phyloP scores from a whole-genome alignment of 345 rosid genomes.

The Psidium guajava region DNA sequence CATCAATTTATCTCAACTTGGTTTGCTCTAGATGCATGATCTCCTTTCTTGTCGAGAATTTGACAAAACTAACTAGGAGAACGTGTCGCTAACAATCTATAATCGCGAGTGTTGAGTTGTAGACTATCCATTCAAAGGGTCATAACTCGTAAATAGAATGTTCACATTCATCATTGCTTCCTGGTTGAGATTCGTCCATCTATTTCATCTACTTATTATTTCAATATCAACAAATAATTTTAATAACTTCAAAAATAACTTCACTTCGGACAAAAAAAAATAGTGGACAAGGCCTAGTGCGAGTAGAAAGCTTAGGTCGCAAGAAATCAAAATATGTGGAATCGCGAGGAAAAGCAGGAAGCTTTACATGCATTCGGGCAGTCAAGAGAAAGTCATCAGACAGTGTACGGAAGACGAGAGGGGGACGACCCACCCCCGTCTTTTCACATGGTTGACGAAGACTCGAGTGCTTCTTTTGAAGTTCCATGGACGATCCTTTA shows the following conservation, averaged over 20 bases:
- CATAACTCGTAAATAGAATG: neutral
- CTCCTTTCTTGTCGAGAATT: no score
- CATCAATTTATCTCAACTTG: no score
- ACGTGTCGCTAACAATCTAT: no score
- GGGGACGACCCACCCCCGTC: neutral
- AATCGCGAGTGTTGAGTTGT: no score
- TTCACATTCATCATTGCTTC: neutral
- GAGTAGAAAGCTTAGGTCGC: neutral
- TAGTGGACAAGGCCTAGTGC: neutral
- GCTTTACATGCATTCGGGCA: neutral
- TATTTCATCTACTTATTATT: neutral
- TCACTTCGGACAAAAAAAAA: constrained; percentile 1
- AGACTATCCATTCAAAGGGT: neutral
- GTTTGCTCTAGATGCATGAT: no score
- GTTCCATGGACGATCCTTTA: neutral
- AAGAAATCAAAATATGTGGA: neutral
- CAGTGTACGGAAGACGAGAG: neutral
- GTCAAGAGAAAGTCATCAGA: neutral
- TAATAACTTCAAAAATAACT: neutral
- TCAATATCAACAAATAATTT: neutral
- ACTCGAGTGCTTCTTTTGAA: neutral
- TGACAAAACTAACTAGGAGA: no score
- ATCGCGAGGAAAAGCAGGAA: neutral
- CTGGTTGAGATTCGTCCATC: neutral
- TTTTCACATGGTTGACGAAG: neutral